A percentile compares a stretch with the other conserved stretches of the same genome.
Conservation (phyloP, 176 grass and related monocot genomes). For the Aegilops tauschii region DNA sequence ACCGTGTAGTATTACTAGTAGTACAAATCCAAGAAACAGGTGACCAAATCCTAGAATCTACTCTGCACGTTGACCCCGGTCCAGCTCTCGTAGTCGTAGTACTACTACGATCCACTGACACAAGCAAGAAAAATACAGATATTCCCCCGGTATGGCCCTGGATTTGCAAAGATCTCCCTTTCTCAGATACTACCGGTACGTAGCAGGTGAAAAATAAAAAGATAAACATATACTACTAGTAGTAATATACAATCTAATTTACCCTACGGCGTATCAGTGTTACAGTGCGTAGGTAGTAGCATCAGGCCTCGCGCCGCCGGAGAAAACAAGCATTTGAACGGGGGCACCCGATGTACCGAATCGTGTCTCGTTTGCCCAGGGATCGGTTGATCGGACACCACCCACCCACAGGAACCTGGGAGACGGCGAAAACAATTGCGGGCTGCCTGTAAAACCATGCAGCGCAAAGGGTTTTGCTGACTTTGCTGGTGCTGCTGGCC, state of each 20-base stretch:
- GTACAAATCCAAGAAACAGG: neutral
- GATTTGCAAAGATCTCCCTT: conserved; percentile 35
- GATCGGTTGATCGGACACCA: neutral
- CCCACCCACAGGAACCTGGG: neutral
- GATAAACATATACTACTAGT: neutral
- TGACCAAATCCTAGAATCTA: conserved; percentile 11
- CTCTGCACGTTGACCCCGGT: neutral
- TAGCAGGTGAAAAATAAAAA: neutral
- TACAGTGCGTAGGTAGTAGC: neutral
- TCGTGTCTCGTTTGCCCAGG: conserved; percentile 2
- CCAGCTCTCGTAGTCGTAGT: neutral
- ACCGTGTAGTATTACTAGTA: neutral
- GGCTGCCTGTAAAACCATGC: neutral
- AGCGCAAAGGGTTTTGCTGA: conserved; percentile 1
- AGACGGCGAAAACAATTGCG: neutral
- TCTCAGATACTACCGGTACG: neutral
- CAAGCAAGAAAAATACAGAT: neutral
- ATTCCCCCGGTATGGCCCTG: conserved; percentile 37
- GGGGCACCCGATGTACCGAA: conserved; percentile 9
- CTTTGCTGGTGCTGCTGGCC: neutral
- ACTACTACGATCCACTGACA: neutral
- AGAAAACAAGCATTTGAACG: conserved; percentile 4
- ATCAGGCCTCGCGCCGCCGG: conserved; percentile 13
- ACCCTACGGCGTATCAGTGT: conserved; percentile 9
- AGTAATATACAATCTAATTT: neutral